Conservation (phyloP, 225 moss, liverwort and hornwort species). For the Thuidium tamariscinum region DNA sequence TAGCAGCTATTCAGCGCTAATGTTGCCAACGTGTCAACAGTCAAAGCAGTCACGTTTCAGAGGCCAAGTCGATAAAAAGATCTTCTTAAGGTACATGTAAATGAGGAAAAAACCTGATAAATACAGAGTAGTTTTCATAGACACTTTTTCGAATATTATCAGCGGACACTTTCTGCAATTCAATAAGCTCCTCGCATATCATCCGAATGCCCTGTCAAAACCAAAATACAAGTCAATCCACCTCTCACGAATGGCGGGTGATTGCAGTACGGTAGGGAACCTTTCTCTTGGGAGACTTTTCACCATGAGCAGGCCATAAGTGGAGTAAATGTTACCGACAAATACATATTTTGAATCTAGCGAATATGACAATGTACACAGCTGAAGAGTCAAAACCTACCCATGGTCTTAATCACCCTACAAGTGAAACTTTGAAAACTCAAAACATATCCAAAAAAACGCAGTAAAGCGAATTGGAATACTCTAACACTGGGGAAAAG, state of each 20-base stretch:
- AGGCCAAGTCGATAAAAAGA: not conserved
- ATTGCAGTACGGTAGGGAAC: not conserved
- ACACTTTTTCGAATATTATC: constrained; percentile 75
- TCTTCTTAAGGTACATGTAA: not conserved
- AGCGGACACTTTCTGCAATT: constrained; percentile 71
- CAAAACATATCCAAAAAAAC: not conserved
- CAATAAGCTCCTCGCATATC: constrained; percentile 80
- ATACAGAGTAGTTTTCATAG: constrained; percentile 73
- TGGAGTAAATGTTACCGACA: not conserved
- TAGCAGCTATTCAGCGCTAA: not conserved
- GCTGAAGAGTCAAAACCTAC: not conserved
- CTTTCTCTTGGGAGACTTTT: not conserved
- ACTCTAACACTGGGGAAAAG: not conserved
- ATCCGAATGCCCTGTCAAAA: constrained; percentile 68
- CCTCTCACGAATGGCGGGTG: not conserved
- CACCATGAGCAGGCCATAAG: not conserved
- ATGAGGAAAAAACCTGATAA: constrained; percentile 52
- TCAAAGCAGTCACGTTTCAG: not conserved
- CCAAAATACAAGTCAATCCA: not conserved
- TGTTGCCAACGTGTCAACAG: not conserved
- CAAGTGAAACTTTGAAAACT: not conserved
- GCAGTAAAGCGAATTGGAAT: not conserved
- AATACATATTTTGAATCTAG: not conserved
- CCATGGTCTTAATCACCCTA: not conserved
- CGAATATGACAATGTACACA: not conserved